Evolutionary conservation across 225 moss, liverwort and hornwort species (phyloP).

Genomic region (Pseudoscleropodium purum): DNA sequence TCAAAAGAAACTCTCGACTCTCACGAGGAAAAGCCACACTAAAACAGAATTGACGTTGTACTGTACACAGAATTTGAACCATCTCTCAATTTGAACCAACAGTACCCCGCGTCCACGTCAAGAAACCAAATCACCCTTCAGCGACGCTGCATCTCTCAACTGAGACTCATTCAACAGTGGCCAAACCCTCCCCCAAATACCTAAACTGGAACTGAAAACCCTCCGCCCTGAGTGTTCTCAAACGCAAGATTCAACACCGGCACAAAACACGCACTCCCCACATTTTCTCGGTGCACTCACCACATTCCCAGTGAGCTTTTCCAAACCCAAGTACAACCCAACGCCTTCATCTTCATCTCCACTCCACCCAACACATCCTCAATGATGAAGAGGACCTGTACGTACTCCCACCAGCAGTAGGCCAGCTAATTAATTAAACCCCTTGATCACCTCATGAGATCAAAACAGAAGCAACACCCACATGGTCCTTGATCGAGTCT

Average conservation of each 20-base stretch:
- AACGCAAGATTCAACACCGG: background rate
- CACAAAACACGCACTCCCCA: background rate
- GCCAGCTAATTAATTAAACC: background rate
- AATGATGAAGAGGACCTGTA: background rate
- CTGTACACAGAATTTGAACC: background rate
- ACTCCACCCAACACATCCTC: background rate
- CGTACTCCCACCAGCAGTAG: background rate
- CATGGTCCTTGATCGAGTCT: background rate
- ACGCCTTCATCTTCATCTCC: background rate
- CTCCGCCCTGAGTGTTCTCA: background rate
- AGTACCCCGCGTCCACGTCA: background rate
- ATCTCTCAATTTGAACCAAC: background rate
- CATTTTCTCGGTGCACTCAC: background rate
- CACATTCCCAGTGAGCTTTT: background rate
- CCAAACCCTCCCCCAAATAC: background rate
- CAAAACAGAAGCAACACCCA: background rate
- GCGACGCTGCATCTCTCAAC: background rate
- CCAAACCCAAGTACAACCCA: background rate
- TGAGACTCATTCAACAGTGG: background rate
- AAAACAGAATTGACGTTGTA: background rate
- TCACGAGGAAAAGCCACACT: background rate
- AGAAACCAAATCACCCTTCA: background rate
- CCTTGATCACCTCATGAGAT: background rate
- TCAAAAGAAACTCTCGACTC: background rate
- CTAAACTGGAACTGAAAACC: background rate